Conservation (phyloP, 192 early-diverging fungal genomes). For the Linnemannia hyalina region DNA sequence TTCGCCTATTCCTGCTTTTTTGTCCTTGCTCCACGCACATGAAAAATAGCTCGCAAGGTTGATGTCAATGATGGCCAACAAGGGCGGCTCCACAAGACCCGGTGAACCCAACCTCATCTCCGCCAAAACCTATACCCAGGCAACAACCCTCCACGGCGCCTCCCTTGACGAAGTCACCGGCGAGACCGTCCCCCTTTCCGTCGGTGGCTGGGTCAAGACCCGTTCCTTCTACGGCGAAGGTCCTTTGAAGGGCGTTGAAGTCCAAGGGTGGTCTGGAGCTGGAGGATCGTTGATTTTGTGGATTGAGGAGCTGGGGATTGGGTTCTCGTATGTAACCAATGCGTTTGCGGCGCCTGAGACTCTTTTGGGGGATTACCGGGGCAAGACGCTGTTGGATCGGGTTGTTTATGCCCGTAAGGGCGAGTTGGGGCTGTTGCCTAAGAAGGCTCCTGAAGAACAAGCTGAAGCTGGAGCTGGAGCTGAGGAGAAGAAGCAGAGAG, state of each 20-base stretch:
- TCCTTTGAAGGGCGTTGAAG: constrained; percentile 40
- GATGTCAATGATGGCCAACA: constrained; percentile 54
- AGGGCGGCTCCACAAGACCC: constrained; percentile 46
- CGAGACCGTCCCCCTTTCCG: constrained; percentile 48
- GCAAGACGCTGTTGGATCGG: constrained; percentile 29
- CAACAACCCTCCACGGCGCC: constrained; percentile 30
- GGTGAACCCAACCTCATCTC: constrained; percentile 39
- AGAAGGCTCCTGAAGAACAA: not conserved
- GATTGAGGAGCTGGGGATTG: constrained; percentile 68
- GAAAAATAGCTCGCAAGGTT: constrained; percentile 37
- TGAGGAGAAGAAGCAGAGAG: not conserved
- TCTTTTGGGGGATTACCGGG: constrained; percentile 28
- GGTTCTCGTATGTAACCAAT: constrained; percentile 73
- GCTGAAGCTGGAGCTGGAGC: not conserved
- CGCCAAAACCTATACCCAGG: constrained; percentile 15
- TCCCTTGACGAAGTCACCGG: constrained; percentile 17
- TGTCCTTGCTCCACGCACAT: not conserved
- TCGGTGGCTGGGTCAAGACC: constrained; percentile 60
- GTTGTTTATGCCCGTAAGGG: constrained; percentile 41
- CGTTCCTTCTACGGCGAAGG: constrained; percentile 20
- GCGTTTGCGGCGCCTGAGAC: constrained; percentile 57
- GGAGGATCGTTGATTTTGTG: constrained; percentile 72
- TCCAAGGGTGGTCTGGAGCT: constrained; percentile 74
- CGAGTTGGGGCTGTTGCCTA: constrained; percentile 37
- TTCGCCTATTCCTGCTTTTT: not conserved